A percentile compares a stretch with the other conserved stretches of the same genome.
Conservation (phyloP, 1,139 yeast species). For the Suhomyces maxii region DNA sequence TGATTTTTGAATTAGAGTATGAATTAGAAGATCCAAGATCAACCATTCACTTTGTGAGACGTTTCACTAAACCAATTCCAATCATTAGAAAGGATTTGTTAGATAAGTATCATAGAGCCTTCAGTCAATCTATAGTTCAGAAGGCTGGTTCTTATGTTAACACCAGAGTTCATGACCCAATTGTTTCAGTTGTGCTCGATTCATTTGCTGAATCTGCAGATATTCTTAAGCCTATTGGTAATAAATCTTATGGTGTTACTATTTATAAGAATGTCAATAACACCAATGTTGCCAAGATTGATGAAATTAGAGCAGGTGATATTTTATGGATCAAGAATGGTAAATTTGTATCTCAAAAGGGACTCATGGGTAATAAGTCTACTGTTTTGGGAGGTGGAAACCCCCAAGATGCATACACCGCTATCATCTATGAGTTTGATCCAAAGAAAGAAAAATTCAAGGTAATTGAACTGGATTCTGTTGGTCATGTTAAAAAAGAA, state of each 20-base stretch:
- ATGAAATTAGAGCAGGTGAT: conserved; percentile 81
- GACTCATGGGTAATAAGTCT: conserved; percentile 42
- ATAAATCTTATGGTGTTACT: conserved; percentile 69
- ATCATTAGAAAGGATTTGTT: conserved; percentile 47
- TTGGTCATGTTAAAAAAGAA: conserved; percentile 58
- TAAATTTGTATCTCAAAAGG: conserved; percentile 68
- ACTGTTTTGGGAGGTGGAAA: conserved; percentile 41
- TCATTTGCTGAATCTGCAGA: conserved; percentile 16
- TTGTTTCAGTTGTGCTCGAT: conserved; percentile 18
- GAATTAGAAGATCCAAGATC: conserved; percentile 56
- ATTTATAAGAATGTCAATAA: conserved; percentile 64
- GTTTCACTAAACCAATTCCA: conserved; percentile 47
- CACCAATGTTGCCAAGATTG: conserved; percentile 56
- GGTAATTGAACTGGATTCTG: conserved; percentile 62
- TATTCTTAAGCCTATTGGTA: conserved; percentile 61
- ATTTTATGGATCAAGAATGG: conserved; percentile 74
- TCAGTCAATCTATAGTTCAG: conserved; percentile 44
- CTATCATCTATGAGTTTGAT: conserved; percentile 68
- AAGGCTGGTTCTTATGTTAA: conserved; percentile 46
- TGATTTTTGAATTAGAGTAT: conserved; percentile 57
- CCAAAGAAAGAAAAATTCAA: conserved; percentile 70
- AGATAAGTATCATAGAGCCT: conserved; percentile 48
- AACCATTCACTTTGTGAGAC: conserved; percentile 49
- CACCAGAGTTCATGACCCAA: conserved; percentile 24
- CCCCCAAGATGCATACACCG: conserved; percentile 25